Percentiles rank a stretch among this genome's conserved stretches.
These are phyloP conservation scores for Nakaseomyces kungkrabaensis DNA, from an alignment of 1,139 yeast genomes.

Conservation along the genomic window DNA sequence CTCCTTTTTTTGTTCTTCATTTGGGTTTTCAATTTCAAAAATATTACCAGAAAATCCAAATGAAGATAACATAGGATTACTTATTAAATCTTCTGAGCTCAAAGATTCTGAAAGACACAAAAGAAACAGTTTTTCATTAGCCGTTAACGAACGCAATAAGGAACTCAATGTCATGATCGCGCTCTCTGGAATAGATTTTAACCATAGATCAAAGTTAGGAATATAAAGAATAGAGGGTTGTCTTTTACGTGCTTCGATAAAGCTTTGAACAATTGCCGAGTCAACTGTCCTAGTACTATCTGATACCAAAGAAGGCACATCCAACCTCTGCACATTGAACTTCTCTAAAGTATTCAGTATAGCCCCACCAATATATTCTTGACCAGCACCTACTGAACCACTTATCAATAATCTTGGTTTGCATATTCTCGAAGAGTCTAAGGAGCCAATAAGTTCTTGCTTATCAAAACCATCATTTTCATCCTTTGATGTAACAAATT, in stretches of 20 bases:
- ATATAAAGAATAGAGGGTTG: constrained; percentile 80
- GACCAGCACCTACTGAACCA: constrained; percentile 82
- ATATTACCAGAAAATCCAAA: constrained; percentile 39
- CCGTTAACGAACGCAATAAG: constrained; percentile 54
- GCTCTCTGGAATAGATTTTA: constrained; percentile 52
- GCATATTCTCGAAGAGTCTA: constrained; percentile 61
- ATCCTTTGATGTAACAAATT: constrained; percentile 20
- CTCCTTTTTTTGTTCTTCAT: constrained; percentile 35
- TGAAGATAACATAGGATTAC: constrained; percentile 9
- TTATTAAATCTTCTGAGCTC: constrained; percentile 9
- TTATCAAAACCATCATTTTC: constrained; percentile 43
- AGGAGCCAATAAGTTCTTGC: constrained; percentile 50
- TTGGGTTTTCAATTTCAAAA: constrained; percentile 36
- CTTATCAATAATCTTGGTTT: constrained; percentile 70
- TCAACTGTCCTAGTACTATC: constrained; percentile 82
- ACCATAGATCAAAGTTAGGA: constrained; percentile 79
- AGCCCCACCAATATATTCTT: constrained; percentile 77
- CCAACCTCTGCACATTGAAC: constrained; percentile 78
- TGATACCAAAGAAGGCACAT: constrained; percentile 65
- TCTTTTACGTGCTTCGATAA: constrained; percentile 82
- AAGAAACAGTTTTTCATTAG: constrained; percentile 68
- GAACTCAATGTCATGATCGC: constrained; percentile 67
- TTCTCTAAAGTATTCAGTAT: constrained; percentile 78
- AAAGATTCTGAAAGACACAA: constrained; percentile 59
- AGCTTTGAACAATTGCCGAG: constrained; percentile 71